Evolutionary conservation across 2,329 filamentous ascomycete genomes (phyloP), one percentile per base, ranked within the genome.

Genomic region (Venturia carpophila): DNA sequence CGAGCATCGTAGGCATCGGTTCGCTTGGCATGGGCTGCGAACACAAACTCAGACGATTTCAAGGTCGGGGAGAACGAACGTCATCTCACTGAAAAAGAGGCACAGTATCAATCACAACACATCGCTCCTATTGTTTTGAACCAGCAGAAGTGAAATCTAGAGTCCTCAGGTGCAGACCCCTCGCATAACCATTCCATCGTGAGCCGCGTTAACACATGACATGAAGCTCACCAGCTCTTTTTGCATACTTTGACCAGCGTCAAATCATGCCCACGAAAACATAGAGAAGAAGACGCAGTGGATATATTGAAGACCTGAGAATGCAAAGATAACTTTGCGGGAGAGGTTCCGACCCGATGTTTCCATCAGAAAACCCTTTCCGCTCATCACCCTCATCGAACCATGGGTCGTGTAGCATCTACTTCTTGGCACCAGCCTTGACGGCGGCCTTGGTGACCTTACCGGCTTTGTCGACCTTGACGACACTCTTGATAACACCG

Each of bases 401-500:
- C 52, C 37, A 21, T 19, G 15, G 52, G 52, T 58, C 52, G 19
- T 19, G 30, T 17, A 52, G 41, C 47, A 61, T 66, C 47, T 66
- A 66, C 49, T 66, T 67, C 66, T 67, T 67, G 45, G 49, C n/a
- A 52, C 47, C 47, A 62, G 60, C 66, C 62, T 76, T 76, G 68
- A 72, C 69, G 68, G 75, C 75, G 69, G 74, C 76, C 78, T 80
- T 81, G 75, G 79, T 80, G 73, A 81, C 79, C 77, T 81, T 81
- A 67, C 79, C 79, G 56, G 77, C 76, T 71, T 74, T 79, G 67
- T 75, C 75, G 69, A 81, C 72, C 86, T 90, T 91, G 73, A 86
- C 86, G 69, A 92, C 89, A 70, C 83, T 82, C 87, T 96, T 96
- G 86, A 95, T 93, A 82, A 96, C 91, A 88, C 91, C 90, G 82